Base-by-base conservation (phyloP, 2,329 filamentous ascomycete genomes). In the Xylariaceae sp. region DNA sequence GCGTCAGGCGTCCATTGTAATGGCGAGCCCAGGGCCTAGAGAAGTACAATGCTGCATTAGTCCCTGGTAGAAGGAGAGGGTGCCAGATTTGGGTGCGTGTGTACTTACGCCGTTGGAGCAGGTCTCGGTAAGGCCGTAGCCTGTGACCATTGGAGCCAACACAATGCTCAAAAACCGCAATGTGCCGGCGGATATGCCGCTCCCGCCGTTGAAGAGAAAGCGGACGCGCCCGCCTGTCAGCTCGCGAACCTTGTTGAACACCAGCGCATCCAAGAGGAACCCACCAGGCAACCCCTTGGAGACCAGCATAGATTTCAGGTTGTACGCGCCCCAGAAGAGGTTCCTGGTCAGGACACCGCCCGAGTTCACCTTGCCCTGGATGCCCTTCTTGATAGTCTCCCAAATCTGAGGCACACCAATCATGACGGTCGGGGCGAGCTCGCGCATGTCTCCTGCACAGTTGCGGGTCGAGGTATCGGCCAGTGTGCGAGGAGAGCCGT, bases 321-420 rank as follows among this genome's bases (percentile, higher is more conserved):
- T 68, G 52, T 76, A 70, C 15, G 78, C 78, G 24, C 70, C 70
- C 78, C 77, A 82, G 73, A 98, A 98, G 46, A 97, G 66, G 54
- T 82, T 81, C 64, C 73, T 81, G 42, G 83, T 74, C 29, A 97
- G 41, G n/a, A 74, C 63, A 55, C 81, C 81, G 46, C 83, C 76
- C 41, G 74, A 69, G 58, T 85, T 83, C 44, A 97, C 81, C 64
- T 88, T 88, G 54, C 70, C 67, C 48, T 90, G 70, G 55, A 98
- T 85, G 38, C 92, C 92, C 72, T 98, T 98, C 71, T 88, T 90
- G 55, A 98, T 84, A 1, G 87, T 89, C 67, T 98, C 92, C 89
- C 90, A 98, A 21, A 98, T 84, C 42, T 94, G 89, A 2, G 92
- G 92, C 3, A 98, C 92, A 61, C 92, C 92, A 27, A 96, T 85